These are phyloP conservation scores for Crithidia fasciculata DNA, from an alignment of 208 protist species.

Conservation along the genomic window DNA sequence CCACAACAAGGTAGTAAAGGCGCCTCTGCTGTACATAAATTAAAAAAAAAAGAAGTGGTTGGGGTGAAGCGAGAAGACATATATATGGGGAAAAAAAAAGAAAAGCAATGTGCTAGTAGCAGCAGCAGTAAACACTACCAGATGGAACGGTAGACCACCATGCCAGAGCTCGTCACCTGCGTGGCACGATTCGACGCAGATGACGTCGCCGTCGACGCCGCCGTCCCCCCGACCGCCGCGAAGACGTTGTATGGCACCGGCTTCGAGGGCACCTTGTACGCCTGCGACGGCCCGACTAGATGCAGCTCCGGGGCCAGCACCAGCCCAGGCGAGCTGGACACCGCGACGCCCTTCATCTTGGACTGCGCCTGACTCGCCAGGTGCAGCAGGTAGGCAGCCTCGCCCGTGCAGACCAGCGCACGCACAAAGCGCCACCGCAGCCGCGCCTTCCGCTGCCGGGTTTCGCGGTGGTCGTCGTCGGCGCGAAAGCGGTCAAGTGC, in stretches of 20 bases:
- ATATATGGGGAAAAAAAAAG: not conserved
- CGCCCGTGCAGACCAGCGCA: constrained; percentile 77
- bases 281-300: constrained; percentile 46
- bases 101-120: not conserved
- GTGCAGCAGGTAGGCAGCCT: constrained; percentile 77
- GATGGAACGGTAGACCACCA: constrained; percentile 63
- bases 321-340: constrained; percentile 65
- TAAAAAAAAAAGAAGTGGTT: not conserved
- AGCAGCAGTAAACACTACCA: not conserved
- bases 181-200: constrained; percentile 29
- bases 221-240: not conserved
- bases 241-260: constrained; percentile 73
- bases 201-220: constrained; percentile 13
- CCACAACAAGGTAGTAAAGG: not conserved
- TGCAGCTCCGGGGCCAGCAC: constrained; percentile 75
- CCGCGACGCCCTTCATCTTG: constrained; percentile 52
- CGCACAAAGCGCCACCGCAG: constrained; percentile 85
- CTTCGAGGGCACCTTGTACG: constrained; percentile 59
- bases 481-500: constrained; percentile 41
- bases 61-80: too few relatives aligned
- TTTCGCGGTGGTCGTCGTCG: constrained; percentile 36
- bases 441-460: constrained; percentile 38
- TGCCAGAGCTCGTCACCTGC: constrained; percentile 70
- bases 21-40: not conserved
- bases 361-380: constrained; percentile 58